These are phyloP conservation scores for Pestalotiopsis sp. DNA, from an alignment of 2,329 filamentous ascomycete species.

Conservation along the genomic window DNA sequence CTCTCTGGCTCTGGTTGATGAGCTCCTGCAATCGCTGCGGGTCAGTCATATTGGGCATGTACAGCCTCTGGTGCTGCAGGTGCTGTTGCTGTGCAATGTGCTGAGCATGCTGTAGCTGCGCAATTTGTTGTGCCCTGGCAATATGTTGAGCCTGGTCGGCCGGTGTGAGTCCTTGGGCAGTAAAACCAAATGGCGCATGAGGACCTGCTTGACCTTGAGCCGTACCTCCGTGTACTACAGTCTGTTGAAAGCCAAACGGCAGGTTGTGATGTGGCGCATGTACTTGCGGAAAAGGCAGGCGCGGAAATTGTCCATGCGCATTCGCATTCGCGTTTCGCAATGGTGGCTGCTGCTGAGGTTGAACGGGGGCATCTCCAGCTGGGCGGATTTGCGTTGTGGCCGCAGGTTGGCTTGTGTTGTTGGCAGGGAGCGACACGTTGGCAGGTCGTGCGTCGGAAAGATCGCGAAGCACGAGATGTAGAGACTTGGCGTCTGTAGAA, in stretches of 20 bases:
- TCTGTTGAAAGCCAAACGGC: conserved; percentile 25
- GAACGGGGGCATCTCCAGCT: conserved; percentile 18
- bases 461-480: conserved; percentile 38
- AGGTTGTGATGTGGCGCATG: conserved; percentile 22
- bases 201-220: conserved; percentile 12
- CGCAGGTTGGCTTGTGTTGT: conserved; percentile 17
- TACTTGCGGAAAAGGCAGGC: conserved; percentile 15
- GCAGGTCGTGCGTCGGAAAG: conserved; percentile 25
- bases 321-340: neutral
- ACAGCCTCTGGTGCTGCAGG: conserved; percentile 21
- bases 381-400: conserved; percentile 21
- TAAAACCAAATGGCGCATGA: conserved; percentile 20
- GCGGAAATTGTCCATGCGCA: conserved; percentile 13
- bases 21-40: conserved; percentile 39
- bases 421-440: conserved; percentile 20
- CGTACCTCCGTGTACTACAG: neutral
- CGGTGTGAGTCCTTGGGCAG: too few species aligned
- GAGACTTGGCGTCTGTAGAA: conserved; percentile 28
- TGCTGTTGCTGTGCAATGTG: neutral
- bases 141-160: too few species aligned
- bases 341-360: conserved; percentile 14
- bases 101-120: conserved; percentile 13
- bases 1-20: conserved; percentile 46
- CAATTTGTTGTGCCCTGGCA: conserved; percentile 22
- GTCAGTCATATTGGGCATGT: conserved; percentile 39